Conservation (phyloP, 768 basidiomycete species). For the Rhodotorula paludigena region DNA sequence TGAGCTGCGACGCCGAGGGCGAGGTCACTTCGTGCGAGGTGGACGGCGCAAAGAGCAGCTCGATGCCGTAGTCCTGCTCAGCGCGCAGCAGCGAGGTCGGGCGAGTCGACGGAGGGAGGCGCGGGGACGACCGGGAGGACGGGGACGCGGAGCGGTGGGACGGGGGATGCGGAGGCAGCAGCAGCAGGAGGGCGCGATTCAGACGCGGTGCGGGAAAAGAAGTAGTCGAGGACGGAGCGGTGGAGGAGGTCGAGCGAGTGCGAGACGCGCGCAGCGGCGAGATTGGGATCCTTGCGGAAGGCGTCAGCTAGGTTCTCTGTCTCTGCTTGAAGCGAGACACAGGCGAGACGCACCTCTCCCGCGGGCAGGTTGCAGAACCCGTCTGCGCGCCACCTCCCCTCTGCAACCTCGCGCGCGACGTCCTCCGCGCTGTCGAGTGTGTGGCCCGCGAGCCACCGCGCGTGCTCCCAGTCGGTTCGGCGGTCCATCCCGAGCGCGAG, state of each 20-base stretch:
- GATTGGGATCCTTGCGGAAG: background rate
- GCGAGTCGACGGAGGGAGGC: background rate
- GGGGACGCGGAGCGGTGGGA: background rate
- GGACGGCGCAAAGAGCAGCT: slow-evolving; percentile 39
- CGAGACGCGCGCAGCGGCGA: background rate
- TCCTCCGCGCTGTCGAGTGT: slow-evolving; percentile 53
- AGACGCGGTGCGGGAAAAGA: background rate
- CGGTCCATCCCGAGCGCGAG: slow-evolving; percentile 65
- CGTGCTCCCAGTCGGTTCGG: slow-evolving; percentile 74
- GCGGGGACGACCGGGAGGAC: background rate
- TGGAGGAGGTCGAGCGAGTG: background rate
- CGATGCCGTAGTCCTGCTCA: slow-evolving; percentile 34
- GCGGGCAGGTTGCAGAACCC: slow-evolving; percentile 73
- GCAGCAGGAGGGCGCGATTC: background rate
- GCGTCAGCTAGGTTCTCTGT: background rate
- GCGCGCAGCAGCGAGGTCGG: background rate
- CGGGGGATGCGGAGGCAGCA: background rate
- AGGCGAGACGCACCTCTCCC: slow-evolving; percentile 49
- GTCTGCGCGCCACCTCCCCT: slow-evolving; percentile 57
- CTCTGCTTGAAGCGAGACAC: background rate
- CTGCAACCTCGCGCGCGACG: slow-evolving; percentile 49
- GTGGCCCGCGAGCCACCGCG: slow-evolving; percentile 62
- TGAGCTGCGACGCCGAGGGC: slow-evolving; percentile 13
- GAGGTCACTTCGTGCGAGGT: background rate
- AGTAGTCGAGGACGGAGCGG: background rate